Evolutionary conservation across 2,329 filamentous ascomycete genomes (phyloP).

Genomic region (Magnaporthiopsis rhizophila): DNA sequence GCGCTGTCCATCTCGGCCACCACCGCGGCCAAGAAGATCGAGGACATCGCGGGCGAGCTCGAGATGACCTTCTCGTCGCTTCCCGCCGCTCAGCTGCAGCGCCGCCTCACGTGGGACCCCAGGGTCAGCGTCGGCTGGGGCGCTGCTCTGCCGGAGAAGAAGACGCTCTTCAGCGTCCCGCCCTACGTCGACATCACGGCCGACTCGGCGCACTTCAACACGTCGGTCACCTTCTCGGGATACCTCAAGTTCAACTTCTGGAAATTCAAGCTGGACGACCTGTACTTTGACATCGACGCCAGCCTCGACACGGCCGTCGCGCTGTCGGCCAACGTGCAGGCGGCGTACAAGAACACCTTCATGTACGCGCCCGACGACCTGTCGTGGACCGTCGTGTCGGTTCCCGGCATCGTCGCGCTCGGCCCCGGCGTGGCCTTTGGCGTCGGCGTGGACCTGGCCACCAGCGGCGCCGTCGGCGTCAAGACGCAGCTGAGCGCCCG

Average conservation of each 20-base stretch:
- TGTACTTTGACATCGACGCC: slow-evolving; percentile 35
- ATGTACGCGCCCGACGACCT: slow-evolving; percentile 28
- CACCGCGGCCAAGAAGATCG: not conserved
- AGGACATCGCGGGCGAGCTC: slow-evolving; percentile 3
- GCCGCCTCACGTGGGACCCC: slow-evolving; percentile 4
- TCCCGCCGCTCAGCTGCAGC: slow-evolving; percentile 2
- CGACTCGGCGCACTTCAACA: slow-evolving; percentile 25
- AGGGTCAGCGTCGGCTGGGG: slow-evolving; percentile 28
- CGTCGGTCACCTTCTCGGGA: slow-evolving; percentile 32
- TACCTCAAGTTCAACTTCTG: slow-evolving; percentile 31
- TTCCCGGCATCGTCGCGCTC: slow-evolving; percentile 31
- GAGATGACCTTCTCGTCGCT: slow-evolving; percentile 11
- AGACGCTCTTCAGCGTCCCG: slow-evolving; percentile 13
- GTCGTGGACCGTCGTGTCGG: slow-evolving; percentile 27
- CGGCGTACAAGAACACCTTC: slow-evolving; percentile 24
- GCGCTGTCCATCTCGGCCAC: slow-evolving; percentile 23
- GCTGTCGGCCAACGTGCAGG: slow-evolving; percentile 26
- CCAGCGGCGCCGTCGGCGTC: slow-evolving; percentile 1
- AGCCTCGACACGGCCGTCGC: slow-evolving; percentile 26
- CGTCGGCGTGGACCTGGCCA: slow-evolving; percentile 4
- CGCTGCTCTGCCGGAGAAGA: slow-evolving; percentile 11
- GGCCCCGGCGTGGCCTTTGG: slow-evolving; percentile 8
- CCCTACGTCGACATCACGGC: slow-evolving; percentile 26
- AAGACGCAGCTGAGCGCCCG: not conserved
- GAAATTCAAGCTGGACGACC: slow-evolving; percentile 21